Conservation (phyloP, 345 rosid species). For the Physaria fendleri region DNA sequence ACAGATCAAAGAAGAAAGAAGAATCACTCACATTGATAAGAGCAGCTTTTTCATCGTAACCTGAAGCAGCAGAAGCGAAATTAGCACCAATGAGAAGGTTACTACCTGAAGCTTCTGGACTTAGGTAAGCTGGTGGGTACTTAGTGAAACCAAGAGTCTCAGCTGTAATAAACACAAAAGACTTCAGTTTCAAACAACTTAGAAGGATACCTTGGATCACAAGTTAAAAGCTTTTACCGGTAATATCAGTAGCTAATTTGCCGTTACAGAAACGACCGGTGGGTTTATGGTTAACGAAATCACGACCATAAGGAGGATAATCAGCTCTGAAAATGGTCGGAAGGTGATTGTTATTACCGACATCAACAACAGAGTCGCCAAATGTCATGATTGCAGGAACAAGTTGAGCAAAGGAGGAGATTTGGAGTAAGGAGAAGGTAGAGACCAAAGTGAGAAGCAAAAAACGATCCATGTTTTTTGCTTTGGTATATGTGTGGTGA, state of each 20-base stretch:
- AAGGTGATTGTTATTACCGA: constrained; percentile 87
- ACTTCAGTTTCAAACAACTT: neutral
- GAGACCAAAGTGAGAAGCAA: no score
- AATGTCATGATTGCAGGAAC: constrained; percentile 72
- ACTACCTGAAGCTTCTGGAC: constrained; percentile 83
- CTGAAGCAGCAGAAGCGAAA: constrained; percentile 93
- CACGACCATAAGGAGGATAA: constrained; percentile 93
- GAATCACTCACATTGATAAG: constrained; percentile 36
- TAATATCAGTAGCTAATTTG: constrained; percentile 79
- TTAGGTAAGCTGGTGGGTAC: constrained; percentile 73
- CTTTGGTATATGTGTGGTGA: no score
- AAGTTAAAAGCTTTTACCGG: constrained; percentile 41
- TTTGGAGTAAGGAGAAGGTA: constrained; percentile 4
- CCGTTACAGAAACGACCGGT: constrained; percentile 97
- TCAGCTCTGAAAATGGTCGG: constrained; percentile 70
- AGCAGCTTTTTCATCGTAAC: constrained; percentile 77
- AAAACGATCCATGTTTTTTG: no score
- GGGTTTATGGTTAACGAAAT: constrained; percentile 53
- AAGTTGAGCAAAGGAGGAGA: constrained; percentile 28
- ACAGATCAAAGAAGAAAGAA: neutral
- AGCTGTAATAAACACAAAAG: constrained; percentile 40
- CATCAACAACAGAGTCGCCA: constrained; percentile 90
- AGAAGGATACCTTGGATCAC: neutral
- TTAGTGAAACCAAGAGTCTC: constrained; percentile 74
- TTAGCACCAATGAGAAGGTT: constrained; percentile 91